Evolutionary conservation across 495 filamentous ascomycete species (phyloP).

Genomic region (Hypoxylon fragiforme): DNA sequence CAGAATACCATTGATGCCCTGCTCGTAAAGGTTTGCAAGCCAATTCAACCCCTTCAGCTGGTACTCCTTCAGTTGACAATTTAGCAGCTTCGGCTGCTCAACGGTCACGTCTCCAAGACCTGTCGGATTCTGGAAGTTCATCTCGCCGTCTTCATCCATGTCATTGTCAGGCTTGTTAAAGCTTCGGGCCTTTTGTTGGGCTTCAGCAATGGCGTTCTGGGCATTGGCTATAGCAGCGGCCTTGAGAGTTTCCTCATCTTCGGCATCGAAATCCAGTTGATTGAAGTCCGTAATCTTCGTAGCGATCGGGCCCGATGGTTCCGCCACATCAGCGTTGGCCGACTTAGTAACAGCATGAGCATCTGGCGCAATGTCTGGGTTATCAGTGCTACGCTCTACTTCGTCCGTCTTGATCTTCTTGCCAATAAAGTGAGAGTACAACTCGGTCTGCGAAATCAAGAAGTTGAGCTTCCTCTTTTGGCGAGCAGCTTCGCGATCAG

Average conservation of each 20-base stretch:
- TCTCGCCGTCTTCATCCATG: conserved; percentile 83
- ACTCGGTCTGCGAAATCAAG: conserved; percentile 96
- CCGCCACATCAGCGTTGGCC: conserved; percentile 58
- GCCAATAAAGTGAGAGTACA: conserved; percentile 99
- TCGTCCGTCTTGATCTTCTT: conserved; percentile 98
- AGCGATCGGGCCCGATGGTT: conserved; percentile 59
- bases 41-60: conserved; percentile 98
- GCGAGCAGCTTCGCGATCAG: conserved; percentile 92
- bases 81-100: conserved; percentile 91
- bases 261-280: conserved; percentile 91
- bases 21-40: conserved; percentile 98
- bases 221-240: conserved; percentile 93
- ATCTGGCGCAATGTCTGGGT: conserved; percentile 63
- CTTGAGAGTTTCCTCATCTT: conserved; percentile 80
- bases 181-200: conserved; percentile 86
- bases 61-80: conserved; percentile 94
- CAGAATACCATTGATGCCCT: conserved; percentile 98
- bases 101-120: conserved; percentile 92
- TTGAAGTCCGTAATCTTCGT: conserved; percentile 89
- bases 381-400: conserved; percentile 84
- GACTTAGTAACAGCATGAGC: conserved; percentile 49
- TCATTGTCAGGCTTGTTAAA: conserved; percentile 75
- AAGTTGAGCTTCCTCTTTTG: conserved; percentile 99
- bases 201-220: conserved; percentile 93
- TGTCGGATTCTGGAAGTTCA: conserved; percentile 99